Percentiles rank a stretch among this genome's conserved stretches.
phyloP scores from a whole-genome alignment of 148 eudicot species.

The Suaeda aralocaspica region DNA sequence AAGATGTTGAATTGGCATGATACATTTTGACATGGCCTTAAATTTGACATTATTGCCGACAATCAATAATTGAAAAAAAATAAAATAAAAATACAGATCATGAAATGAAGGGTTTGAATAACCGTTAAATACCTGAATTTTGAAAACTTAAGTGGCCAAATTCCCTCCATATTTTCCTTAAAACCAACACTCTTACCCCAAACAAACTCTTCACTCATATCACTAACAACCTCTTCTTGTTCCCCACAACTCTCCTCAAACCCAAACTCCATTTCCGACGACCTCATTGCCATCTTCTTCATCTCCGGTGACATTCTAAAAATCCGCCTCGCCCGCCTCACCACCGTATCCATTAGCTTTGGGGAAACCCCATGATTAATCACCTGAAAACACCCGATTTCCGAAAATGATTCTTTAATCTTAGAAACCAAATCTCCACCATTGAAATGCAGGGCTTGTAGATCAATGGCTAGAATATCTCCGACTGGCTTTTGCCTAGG shows the following conservation, averaged over 20 bases:
- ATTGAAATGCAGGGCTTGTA: conserved; percentile 10
- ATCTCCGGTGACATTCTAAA: conserved; percentile 44
- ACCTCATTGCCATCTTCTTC: conserved; percentile 42
- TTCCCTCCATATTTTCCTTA: conserved; percentile 58
- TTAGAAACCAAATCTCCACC: not conserved
- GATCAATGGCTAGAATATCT: conserved; percentile 51
- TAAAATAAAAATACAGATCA: not conserved
- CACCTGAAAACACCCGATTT: conserved; percentile 60
- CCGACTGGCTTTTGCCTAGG: conserved; percentile 49
- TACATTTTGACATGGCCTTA: no score
- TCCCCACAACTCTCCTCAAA: conserved; percentile 58
- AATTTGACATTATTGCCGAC: no score
- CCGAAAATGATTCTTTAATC: conserved; percentile 29
- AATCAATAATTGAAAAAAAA: not conserved
- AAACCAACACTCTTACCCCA: conserved; percentile 46
- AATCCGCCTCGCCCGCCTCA: conserved; percentile 32
- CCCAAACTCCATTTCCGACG: conserved; percentile 45
- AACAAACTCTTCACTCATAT: conserved; percentile 61
- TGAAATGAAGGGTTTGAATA: not conserved
- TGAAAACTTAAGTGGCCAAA: conserved; percentile 58
- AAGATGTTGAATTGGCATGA: no score
- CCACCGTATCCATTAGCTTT: conserved; percentile 30
- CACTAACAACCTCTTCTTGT: conserved; percentile 33
- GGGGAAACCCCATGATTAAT: conserved; percentile 56
- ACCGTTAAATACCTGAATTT: conserved; percentile 64